These are phyloP conservation scores for Phytophthora sojae DNA, from an alignment of 352 stramenopile genomes.

Conservation along the genomic window DNA sequence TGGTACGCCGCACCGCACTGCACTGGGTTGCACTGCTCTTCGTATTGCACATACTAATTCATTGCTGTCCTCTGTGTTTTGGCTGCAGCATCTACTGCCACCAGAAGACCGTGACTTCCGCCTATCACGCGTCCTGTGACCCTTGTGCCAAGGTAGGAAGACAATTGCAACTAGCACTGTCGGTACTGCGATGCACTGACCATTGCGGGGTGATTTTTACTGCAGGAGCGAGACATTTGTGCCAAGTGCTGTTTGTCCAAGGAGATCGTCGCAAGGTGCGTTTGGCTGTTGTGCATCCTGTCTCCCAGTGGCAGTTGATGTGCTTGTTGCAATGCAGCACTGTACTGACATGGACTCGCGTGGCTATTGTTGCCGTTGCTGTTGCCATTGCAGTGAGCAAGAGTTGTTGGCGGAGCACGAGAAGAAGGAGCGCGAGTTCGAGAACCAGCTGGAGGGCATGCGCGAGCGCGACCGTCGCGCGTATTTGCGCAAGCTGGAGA, in stretches of 20 bases:
- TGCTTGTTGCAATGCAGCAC: not conserved
- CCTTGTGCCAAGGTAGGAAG: constrained; percentile 81
- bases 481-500: constrained; percentile 71
- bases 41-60: constrained; percentile 3
- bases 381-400: constrained; percentile 49
- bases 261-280: constrained; percentile 73
- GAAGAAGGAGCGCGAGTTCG: constrained; percentile 59
- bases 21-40: not conserved
- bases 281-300: not conserved
- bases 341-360: not conserved
- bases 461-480: constrained; percentile 82
- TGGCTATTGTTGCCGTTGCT: constrained; percentile 10
- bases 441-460: constrained; percentile 67
- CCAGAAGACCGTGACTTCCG: constrained; percentile 92
- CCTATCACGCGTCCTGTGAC: constrained; percentile 96
- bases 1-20: constrained; percentile 63
- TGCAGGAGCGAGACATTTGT: constrained; percentile 83
- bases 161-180: not conserved
- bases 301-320: not conserved
- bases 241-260: constrained; percentile 88
- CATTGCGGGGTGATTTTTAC: not conserved
- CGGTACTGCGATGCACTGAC: constrained; percentile 8
- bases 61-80: constrained; percentile 4
- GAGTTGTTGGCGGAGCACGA: constrained; percentile 56
- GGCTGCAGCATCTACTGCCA: constrained; percentile 90